Base-by-base conservation (phyloP, 805 yeast genomes). In the Cyberlindnera samutprakarnensis region DNA sequence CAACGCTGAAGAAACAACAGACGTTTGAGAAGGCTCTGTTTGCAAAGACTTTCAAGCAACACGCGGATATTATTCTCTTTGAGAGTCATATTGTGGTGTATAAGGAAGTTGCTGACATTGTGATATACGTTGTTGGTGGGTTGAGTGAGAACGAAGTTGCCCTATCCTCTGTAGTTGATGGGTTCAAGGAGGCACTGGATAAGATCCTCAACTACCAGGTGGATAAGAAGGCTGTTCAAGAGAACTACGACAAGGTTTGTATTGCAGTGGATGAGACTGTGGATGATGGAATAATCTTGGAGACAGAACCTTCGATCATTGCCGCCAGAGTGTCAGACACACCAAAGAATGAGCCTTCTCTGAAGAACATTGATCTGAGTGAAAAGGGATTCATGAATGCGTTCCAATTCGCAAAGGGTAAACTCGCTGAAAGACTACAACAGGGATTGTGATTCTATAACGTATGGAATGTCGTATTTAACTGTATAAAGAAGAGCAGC, bases 221-320 rank as follows among this genome's bases (percentile, higher is more conserved):
- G 41, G 97, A 92, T 58, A 84, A 78, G 55, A 69, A 77, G 43
- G 72, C 88, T 4, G 62, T 90, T 28, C 71, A 78, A 47, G 95
- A 84, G 43, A 74, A 79, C 54, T 92, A 80, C 54, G 98, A 92
- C 58, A 68, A 84, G 66, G 80, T 87, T 23, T 67, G 85, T 27
- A 69, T 92, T 55, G 84, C 94, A 4, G 72, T 88, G 27, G 98
- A 92, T 57, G 97, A 92, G 60, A 71, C 94, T 8, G 67, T 92
- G 30, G 98, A 92, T 54, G 94, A 88, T 53, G 98, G 97, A 25
- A 75, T 92, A 42, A 76, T 92, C 35, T 68, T 92, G 45, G 96
- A 92, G 57, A 80, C 87, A 18, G 96, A 92, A 50, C 77, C 94
- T 5, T 74, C 80, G 22, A 76, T 84, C 25, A 83, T 92, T 46